phyloP scores from a whole-genome alignment of 2,329 filamentous ascomycete genomes.

The Xylariaceae sp. region DNA sequence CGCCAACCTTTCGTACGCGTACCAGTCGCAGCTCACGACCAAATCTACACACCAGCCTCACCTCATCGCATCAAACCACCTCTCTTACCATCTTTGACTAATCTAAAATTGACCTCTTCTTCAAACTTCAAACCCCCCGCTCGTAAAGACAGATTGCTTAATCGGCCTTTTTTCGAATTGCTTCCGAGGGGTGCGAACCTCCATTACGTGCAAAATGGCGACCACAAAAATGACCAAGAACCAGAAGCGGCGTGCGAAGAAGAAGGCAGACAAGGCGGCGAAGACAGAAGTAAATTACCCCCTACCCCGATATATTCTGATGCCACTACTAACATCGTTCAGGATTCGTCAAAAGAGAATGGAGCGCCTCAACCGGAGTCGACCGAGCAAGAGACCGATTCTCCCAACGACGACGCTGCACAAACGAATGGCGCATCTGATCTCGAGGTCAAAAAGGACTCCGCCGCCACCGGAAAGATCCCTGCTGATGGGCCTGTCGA shows the following conservation, averaged over 20 bases:
- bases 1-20: background rate
- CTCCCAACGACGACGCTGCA: constrained; percentile 24
- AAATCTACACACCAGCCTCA: background rate
- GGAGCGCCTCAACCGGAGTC: constrained; percentile 32
- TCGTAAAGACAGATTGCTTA: background rate
- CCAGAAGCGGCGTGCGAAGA: constrained; percentile 85
- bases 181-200: constrained; percentile 17
- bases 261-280: constrained; percentile 81
- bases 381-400: constrained; percentile 29
- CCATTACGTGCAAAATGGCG: constrained; percentile 46
- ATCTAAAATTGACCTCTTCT: background rate
- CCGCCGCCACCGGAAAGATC: constrained; percentile 32
- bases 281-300: constrained; percentile 46
- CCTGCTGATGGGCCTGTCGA: constrained; percentile 43
- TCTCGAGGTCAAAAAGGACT: constrained; percentile 41
- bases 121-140: background rate
- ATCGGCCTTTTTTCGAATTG: background rate
- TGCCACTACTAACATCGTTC: constrained; percentile 7
- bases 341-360: constrained; percentile 24
- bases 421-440: constrained; percentile 28
- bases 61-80: background rate
- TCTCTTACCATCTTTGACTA: background rate
- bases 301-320: background rate
- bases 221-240: constrained; percentile 81
- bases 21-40: background rate